A percentile compares a stretch with the other conserved stretches of the same genome.
These are phyloP conservation scores for Psidium friedrichsthalianum DNA, from an alignment of 345 rosid species.

Conservation along the genomic window DNA sequence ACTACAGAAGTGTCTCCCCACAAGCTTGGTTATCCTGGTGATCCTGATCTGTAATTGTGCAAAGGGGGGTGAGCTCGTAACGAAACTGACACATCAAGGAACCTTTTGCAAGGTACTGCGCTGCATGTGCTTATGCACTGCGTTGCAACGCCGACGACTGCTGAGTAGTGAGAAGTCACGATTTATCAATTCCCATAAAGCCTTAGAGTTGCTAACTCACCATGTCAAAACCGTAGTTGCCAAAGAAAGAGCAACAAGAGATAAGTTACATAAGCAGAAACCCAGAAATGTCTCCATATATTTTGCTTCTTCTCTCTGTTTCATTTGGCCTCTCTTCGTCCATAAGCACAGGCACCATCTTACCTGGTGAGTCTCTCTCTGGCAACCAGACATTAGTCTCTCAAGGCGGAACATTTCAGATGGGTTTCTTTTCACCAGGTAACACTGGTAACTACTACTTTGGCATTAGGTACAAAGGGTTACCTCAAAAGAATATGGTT, in stretches of 20 bases:
- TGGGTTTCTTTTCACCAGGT: conserved; percentile 5
- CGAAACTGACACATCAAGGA: too few relatives aligned
- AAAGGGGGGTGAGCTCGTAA: too few relatives aligned
- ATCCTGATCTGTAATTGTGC: too few relatives aligned
- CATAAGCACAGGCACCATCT: background rate
- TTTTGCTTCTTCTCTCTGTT: background rate
- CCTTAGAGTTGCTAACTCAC: background rate
- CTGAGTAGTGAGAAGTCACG: background rate
- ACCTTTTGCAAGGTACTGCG: too few relatives aligned
- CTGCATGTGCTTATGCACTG: too few relatives aligned
- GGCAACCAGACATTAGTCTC: background rate
- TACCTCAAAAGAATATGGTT: background rate
- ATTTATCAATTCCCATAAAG: background rate
- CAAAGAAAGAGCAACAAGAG: background rate
- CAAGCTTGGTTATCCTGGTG: too few relatives aligned
- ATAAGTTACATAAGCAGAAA: background rate
- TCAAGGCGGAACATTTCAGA: background rate
- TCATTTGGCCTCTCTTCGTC: background rate
- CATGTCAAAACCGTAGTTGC: background rate
- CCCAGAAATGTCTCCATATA: background rate
- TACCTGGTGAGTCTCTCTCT: background rate
- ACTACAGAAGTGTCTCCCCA: too few relatives aligned
- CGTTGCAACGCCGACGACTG: background rate
- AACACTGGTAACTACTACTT: background rate
- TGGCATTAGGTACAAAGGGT: conserved; percentile 5